phyloP scores from a whole-genome alignment of 805 yeast species.

The Nakazawaea wyomingensis region DNA sequence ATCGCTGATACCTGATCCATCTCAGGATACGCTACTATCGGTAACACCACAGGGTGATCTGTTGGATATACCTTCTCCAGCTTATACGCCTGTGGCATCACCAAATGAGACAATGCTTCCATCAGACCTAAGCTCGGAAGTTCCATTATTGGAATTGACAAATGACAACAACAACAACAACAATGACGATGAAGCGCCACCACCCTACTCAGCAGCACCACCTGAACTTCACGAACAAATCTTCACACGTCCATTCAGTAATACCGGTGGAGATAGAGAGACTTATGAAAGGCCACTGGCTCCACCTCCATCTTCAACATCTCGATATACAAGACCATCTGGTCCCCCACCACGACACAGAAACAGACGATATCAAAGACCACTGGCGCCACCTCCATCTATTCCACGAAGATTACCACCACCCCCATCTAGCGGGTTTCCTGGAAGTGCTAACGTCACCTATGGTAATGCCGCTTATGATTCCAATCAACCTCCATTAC shows the following conservation, averaged over 20 bases:
- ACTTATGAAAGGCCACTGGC: conserved; percentile 2
- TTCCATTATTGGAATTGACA: conserved; percentile 19
- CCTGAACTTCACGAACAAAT: conserved; percentile 16
- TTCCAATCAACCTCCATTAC: conserved; percentile 10
- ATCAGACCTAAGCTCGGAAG: conserved; percentile 12
- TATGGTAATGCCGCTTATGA: conserved; percentile 10
- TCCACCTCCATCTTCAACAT: conserved; percentile 5
- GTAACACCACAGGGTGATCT: conserved; percentile 8
- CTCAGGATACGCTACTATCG: not conserved
- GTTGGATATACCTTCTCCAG: conserved; percentile 22
- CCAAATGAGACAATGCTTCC: conserved; percentile 22
- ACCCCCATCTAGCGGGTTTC: conserved; percentile 7
- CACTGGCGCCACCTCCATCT: conserved; percentile 1
- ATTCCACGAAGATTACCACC: not conserved
- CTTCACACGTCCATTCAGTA: conserved; percentile 6
- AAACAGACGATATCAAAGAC: not conserved
- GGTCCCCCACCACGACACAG: conserved; percentile 13
- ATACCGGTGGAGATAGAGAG: conserved; percentile 2
- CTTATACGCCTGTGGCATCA: conserved; percentile 21
- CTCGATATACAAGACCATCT: conserved; percentile 13
- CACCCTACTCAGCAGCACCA: conserved; percentile 30
- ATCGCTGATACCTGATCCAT: too few relatives aligned
- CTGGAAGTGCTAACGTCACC: conserved; percentile 13
- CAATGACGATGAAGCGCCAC: conserved; percentile 26
- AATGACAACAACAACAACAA: not conserved